Evolutionary conservation across 371 early-diverging fungal genomes (phyloP).

Genomic region (Mortierella sp.): DNA sequence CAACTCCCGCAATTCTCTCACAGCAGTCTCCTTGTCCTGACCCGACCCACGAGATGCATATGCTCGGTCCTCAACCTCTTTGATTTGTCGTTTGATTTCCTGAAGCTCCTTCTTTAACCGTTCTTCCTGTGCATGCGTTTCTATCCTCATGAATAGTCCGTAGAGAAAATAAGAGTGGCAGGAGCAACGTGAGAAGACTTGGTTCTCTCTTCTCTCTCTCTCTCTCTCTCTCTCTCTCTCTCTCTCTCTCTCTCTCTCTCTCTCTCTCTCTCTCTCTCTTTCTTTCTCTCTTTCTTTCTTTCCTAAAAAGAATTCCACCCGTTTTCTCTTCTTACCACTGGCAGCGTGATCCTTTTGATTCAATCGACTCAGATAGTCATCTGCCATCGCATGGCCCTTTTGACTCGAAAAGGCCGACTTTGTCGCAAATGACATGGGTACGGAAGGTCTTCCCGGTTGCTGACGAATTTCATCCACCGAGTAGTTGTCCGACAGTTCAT

Average conservation of each 20-base stretch:
- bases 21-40: conserved; percentile 10
- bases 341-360: conserved; percentile 45
- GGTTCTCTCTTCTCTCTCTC: too few species aligned
- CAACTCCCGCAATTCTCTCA: conserved; percentile 43
- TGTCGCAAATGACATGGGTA: conserved; percentile 49
- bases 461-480: conserved; percentile 40
- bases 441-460: conserved; percentile 50
- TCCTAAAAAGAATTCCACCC: neutral
- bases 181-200: too few species aligned
- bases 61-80: conserved; percentile 43
- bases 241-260: neutral
- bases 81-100: conserved; percentile 40
- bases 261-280: neutral
- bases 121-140: conserved; percentile 45
- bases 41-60: conserved; percentile 25
- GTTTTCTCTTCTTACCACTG: conserved; percentile 16
- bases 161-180: neutral
- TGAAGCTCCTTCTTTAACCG: conserved; percentile 47
- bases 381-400: conserved; percentile 49
- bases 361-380: conserved; percentile 42
- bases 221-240: neutral
- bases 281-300: conserved; percentile 2
- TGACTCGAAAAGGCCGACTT: conserved; percentile 51
- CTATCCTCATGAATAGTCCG: conserved; percentile 1
- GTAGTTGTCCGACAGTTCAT: conserved; percentile 40